Base-by-base conservation (phyloP, 306 rosid species). In the Cyamopsis tetragonoloba region DNA sequence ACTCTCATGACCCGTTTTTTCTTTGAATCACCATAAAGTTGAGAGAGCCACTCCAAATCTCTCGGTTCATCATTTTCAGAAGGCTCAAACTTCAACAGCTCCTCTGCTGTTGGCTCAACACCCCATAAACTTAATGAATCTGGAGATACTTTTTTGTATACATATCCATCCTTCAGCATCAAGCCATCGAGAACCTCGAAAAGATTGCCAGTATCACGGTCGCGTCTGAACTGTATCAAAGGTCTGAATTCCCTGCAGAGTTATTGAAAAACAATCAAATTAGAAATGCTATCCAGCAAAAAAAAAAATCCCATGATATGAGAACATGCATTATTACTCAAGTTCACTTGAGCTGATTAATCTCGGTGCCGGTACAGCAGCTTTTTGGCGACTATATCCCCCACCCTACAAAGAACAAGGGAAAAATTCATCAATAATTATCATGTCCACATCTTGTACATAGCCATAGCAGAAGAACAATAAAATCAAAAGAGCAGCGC, bases 71-170 rank as follows among this genome's bases (percentile, higher is more conserved):
- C 68, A 71, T 55, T 85, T 81, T 88, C 90, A 49, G 95, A 76
- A 53, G 85, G 57, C 53, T 37, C 83, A 77, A 95, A 95, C 81
- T 95, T 95, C 63, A 85, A 67, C 47, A 77, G 62, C 75, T 95
- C 97, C 71, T 90, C 99, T 28, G 90, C 89, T 22, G 85, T 80
- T 30, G 99, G 99, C 70, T 60, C 72, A 66, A 90, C 92, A 58
- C 95, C 90, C 89, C 95, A 86, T 74, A 88, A 86, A 70, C 71
- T 86, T 74, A 95, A 76, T 62, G 99, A 95, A 82, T 95, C 99
- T 11, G 77, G 62, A 5, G 96, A 62, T 41, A 95, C 74, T 82
- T 87, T 90, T 69, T 95, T 95, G 79, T 59, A 95, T 17, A 95
- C 67, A 81, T 84, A 95, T 64, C 99, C 99, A 79, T 86, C 95